A percentile compares a stretch with the other conserved stretches of the same genome.
phyloP scores from a whole-genome alignment of 208 protist species.

The Leishmania turanica region DNA sequence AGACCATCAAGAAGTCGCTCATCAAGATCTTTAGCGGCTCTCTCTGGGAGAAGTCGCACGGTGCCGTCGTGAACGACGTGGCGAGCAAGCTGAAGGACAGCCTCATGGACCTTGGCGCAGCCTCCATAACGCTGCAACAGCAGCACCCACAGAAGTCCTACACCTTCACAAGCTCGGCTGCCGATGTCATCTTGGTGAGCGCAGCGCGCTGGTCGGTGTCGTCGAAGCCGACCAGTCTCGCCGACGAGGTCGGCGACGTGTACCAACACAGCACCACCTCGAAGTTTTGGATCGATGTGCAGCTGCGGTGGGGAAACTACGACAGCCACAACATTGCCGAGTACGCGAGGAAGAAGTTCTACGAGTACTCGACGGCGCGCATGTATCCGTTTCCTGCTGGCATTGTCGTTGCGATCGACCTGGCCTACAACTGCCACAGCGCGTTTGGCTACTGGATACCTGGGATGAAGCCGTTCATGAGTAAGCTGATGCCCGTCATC shows the following conservation, averaged over 20 bases:
- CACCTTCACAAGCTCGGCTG: constrained; percentile 93
- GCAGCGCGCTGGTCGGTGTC: constrained; percentile 96
- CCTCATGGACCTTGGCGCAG: constrained; percentile 99
- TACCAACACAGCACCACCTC: constrained; percentile 80
- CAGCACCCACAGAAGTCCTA: constrained; percentile 93
- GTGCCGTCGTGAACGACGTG: constrained; percentile 99
- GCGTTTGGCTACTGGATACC: constrained; percentile 99
- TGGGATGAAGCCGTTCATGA: constrained; percentile 97
- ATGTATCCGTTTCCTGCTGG: constrained; percentile 99
- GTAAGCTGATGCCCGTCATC: constrained; percentile 98
- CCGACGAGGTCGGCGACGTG: constrained; percentile 80
- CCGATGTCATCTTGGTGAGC: constrained; percentile 97
- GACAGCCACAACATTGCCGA: constrained; percentile 99
- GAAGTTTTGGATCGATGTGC: constrained; percentile 99
- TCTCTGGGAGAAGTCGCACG: constrained; percentile 99
- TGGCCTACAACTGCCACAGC: constrained; percentile 99
- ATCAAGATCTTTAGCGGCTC: constrained; percentile 99
- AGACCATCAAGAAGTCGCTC: constrained; percentile 99
- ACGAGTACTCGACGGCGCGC: constrained; percentile 99
- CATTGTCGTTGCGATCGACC: constrained; percentile 98
- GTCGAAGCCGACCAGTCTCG: constrained; percentile 84
- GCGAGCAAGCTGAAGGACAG: constrained; percentile 98
- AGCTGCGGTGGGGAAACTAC: constrained; percentile 99
- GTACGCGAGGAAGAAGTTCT: constrained; percentile 99
- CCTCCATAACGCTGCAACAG: constrained; percentile 98